Evolutionary conservation across 331 rosid species (phyloP).

Genomic region (Cydonia oblonga): DNA sequence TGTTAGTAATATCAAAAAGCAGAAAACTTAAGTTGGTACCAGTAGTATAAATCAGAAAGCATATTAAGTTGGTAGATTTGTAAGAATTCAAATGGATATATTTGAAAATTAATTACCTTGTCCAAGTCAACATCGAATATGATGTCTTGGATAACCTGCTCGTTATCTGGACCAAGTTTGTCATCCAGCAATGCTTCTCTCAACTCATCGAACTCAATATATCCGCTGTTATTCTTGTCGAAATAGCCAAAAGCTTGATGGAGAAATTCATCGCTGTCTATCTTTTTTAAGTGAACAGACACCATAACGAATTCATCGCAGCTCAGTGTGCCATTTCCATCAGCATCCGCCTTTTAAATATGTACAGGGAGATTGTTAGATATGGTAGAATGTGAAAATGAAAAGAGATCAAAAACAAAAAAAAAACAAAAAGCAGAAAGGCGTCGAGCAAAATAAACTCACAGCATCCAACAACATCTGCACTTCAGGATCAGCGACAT

Average conservation of each 20-base stretch:
- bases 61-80: not conserved
- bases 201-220: constrained; percentile 79
- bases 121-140: constrained; percentile 81
- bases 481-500: constrained; percentile 62
- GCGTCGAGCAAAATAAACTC: constrained; percentile 19
- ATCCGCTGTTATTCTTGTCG: constrained; percentile 70
- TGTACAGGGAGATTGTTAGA: not conserved
- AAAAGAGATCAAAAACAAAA: not conserved
- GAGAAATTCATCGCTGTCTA: constrained; percentile 59
- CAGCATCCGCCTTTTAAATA: constrained; percentile 53
- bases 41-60: not conserved
- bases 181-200: constrained; percentile 50
- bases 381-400: not conserved
- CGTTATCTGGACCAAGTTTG: constrained; percentile 21
- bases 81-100: not conserved
- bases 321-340: constrained; percentile 66
- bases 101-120: constrained; percentile 36
- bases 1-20: not conserved
- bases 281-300: constrained; percentile 56
- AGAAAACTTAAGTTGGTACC: not conserved
- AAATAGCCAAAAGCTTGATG: constrained; percentile 63
- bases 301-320: constrained; percentile 76
- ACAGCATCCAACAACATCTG: constrained; percentile 76
- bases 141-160: constrained; percentile 64
- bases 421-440: not conserved